These are phyloP conservation scores for Hyphopichia pseudoburtonii DNA, from an alignment of 1,139 yeast species.

Conservation along the genomic window DNA sequence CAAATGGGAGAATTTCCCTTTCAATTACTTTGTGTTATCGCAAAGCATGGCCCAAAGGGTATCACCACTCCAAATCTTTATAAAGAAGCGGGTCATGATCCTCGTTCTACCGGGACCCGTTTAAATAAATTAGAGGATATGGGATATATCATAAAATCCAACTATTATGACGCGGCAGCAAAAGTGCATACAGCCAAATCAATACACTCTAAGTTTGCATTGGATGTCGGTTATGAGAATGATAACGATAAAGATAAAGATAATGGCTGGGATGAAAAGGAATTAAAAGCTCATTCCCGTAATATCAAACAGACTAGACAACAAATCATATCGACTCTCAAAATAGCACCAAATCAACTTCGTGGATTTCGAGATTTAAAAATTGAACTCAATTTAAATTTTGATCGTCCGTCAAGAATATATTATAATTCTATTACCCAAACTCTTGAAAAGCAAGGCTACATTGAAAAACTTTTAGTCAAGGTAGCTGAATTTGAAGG, in stretches of 20 bases:
- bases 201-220: constrained; percentile 44
- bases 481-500: constrained; percentile 43
- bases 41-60: constrained; percentile 55
- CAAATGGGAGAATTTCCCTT: constrained; percentile 45
- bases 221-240: constrained; percentile 9
- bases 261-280: constrained; percentile 9
- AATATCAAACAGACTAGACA: constrained; percentile 30
- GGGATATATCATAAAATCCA: constrained; percentile 46
- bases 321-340: constrained; percentile 53
- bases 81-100: constrained; percentile 61
- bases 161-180: constrained; percentile 37
- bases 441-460: constrained; percentile 51
- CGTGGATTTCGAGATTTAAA: constrained; percentile 67
- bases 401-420: constrained; percentile 41
- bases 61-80: constrained; percentile 59
- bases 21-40: constrained; percentile 47
- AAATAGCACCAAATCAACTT: constrained; percentile 65
- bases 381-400: constrained; percentile 57
- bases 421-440: constrained; percentile 54
- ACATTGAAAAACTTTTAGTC: constrained; percentile 58
- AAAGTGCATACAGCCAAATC: constrained; percentile 53
- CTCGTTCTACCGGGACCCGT: constrained; percentile 67
- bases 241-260: constrained; percentile 6
- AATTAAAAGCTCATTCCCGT: constrained; percentile 28
- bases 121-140: constrained; percentile 52